Evolutionary conservation across 805 yeast genomes (phyloP).

Genomic region (Candida nonsorbophila): DNA sequence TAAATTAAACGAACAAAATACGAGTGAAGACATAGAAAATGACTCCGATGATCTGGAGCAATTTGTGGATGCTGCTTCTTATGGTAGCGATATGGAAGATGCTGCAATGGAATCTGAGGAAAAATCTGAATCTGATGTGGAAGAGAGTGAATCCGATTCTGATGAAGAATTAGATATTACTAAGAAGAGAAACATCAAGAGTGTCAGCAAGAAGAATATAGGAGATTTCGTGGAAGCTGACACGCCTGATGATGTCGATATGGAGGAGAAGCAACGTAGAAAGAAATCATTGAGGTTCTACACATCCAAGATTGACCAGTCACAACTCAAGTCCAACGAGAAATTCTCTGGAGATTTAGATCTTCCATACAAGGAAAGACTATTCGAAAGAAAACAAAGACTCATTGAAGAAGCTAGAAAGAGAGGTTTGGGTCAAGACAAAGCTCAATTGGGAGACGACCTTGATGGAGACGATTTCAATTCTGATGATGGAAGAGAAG

Average conservation of each 20-base stretch:
- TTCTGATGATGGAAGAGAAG: conserved; percentile 46
- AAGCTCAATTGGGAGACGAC: conserved; percentile 50
- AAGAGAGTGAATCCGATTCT: conserved; percentile 7
- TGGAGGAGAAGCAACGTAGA: conserved; percentile 77
- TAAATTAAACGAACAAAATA: conserved; percentile 45
- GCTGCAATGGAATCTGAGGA: conserved; percentile 8
- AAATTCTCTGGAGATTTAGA: conserved; percentile 75
- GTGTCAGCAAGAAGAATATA: conserved; percentile 8
- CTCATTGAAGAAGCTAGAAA: conserved; percentile 82
- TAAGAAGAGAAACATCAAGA: conserved; percentile 47
- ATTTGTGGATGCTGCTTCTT: conserved; percentile 4
- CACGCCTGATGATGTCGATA: conserved; percentile 70
- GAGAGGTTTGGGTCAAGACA: conserved; percentile 55
- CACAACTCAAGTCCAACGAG: conserved; percentile 48
- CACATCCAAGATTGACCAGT: conserved; percentile 93
- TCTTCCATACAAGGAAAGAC: conserved; percentile 85
- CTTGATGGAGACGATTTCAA: conserved; percentile 47
- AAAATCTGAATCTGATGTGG: conserved; percentile 14
- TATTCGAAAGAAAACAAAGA: conserved; percentile 85
- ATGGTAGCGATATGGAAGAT: conserved; percentile 4
- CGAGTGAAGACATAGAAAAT: conserved; percentile 11
- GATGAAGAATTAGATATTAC: conserved; percentile 49
- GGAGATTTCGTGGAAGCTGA: conserved; percentile 67
- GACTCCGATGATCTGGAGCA: conserved; percentile 2
- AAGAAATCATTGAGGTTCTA: conserved; percentile 86